Evolutionary conservation across 2,329 filamentous ascomycete genomes (phyloP).

Genomic region (Didymella sp.): DNA sequence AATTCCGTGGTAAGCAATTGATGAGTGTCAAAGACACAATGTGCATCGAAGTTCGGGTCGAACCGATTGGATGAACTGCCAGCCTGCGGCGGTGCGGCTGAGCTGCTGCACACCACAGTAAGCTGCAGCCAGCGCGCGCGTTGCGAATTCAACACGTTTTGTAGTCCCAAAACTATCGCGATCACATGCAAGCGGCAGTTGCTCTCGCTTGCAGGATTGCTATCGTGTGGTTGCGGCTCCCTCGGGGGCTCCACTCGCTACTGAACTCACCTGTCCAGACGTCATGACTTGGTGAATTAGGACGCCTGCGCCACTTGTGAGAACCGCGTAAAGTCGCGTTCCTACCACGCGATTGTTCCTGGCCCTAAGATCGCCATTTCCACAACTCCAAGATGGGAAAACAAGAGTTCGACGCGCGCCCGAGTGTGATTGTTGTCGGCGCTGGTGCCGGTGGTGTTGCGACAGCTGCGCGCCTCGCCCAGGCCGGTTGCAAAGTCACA

Average conservation of each 20-base stretch:
- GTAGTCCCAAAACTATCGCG: background rate
- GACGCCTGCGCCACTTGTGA: constrained; percentile 15
- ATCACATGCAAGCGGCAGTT: constrained; percentile 17
- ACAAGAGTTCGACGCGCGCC: constrained; percentile 22
- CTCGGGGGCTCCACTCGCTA: constrained; percentile 13
- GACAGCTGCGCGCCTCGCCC: constrained; percentile 74
- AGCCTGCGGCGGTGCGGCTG: constrained; percentile 7
- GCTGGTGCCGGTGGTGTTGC: constrained; percentile 75
- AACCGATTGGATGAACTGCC: constrained; percentile 4
- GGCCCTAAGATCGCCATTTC: constrained; percentile 13
- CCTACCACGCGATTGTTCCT: constrained; percentile 14
- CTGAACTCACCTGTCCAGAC: constrained; percentile 16
- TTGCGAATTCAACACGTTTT: constrained; percentile 7
- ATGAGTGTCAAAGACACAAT: background rate
- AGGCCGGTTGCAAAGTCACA: constrained; percentile 73
- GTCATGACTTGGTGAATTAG: constrained; percentile 24
- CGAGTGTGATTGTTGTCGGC: constrained; percentile 55
- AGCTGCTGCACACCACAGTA: constrained; percentile 6
- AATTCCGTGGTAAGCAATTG: background rate
- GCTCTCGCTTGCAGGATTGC: constrained; percentile 2
- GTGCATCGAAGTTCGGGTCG: background rate
- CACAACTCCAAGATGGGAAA: constrained; percentile 15
- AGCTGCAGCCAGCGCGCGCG: background rate
- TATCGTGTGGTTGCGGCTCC: constrained; percentile 16
- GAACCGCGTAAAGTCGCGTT: constrained; percentile 20